Conservation (phyloP, 768 basidiomycete genomes). For the Paxillus rubicundulus region DNA sequence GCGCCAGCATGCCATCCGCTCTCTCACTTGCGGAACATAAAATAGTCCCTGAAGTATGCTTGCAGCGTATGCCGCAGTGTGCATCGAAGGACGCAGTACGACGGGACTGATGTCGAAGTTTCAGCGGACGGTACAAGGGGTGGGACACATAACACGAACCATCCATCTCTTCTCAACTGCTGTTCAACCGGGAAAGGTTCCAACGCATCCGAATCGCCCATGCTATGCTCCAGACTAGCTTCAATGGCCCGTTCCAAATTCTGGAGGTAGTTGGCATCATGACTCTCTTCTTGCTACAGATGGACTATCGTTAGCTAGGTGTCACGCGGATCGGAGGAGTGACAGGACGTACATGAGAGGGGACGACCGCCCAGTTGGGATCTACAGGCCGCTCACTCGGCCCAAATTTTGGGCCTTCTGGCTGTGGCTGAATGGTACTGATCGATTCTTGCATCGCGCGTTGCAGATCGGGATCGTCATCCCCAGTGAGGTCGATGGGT, state of each 20-base stretch:
- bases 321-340: slow-evolving; percentile 51
- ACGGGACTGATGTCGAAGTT: slow-evolving; percentile 52
- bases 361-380: slow-evolving; percentile 68
- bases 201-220: slow-evolving; percentile 48
- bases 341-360: slow-evolving; percentile 51
- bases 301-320: slow-evolving; percentile 6
- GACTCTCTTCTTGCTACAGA: slow-evolving; percentile 33
- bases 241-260: slow-evolving; percentile 68
- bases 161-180: slow-evolving; percentile 51
- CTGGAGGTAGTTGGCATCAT: slow-evolving; percentile 54
- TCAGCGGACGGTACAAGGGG: slow-evolving; percentile 1
- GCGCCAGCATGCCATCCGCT: slow-evolving; percentile 38
- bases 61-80: slow-evolving; percentile 55
- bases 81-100: slow-evolving; percentile 56
- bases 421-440: slow-evolving; percentile 31
- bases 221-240: slow-evolving; percentile 53
- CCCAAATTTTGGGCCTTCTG: slow-evolving; percentile 45
- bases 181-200: slow-evolving; percentile 54
- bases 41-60: slow-evolving; percentile 55
- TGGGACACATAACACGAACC: slow-evolving; percentile 39
- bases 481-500: slow-evolving; percentile 60
- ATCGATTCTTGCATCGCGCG: slow-evolving; percentile 56
- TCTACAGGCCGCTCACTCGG: slow-evolving; percentile 62
- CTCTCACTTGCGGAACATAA: slow-evolving; percentile 68
- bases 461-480: slow-evolving; percentile 49